phyloP scores from a whole-genome alignment of 176 grass and related monocot species.

The barley (Hordeum vulgare) region MorexV3_pseudomolecules_assembly NC_058518.1:137998249-137998748 shows the following conservation, averaged over 20 bases:
- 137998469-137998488: conserved; percentile 86
- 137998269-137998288: background rate
- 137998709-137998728: background rate
- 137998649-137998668: conserved; percentile 1
- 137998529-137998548: background rate
- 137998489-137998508: conserved; percentile 72
- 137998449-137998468: conserved; percentile 91
- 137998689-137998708: background rate
- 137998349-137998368: background rate
- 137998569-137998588: background rate
- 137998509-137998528: conserved; percentile 74
- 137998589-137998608: background rate
- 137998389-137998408: conserved; percentile 63
- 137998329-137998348: conserved; percentile 6
- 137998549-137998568: background rate
- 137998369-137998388: conserved; percentile 1
- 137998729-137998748: background rate
- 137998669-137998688: background rate
- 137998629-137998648: background rate
- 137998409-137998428: conserved; percentile 83
- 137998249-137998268: background rate
- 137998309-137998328: background rate
- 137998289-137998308: conserved; percentile 3
- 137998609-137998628: background rate
- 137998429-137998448: conserved; percentile 83